Base-by-base conservation (phyloP, 2,329 filamentous ascomycete genomes). In the Fusarium sp. region DNA sequence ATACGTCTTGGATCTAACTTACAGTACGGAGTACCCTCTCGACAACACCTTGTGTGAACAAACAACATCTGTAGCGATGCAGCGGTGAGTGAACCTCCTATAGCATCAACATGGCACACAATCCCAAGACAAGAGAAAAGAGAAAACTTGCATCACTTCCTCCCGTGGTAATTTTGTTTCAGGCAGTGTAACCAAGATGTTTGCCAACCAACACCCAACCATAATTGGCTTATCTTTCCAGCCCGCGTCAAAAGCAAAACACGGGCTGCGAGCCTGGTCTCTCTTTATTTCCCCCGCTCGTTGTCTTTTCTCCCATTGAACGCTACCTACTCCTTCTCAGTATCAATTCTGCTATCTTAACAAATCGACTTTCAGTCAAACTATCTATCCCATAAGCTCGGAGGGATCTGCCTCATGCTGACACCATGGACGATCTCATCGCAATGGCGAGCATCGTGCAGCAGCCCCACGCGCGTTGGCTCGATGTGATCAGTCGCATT, bases 401-500 rank as follows among this genome's bases (percentile, higher is more conserved):
- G 34, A 6, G 8, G 17, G 34, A n/a, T 10, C n/a, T 2, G 17
- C 34, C 17, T 12, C 4, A 28, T 17, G 34, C 7, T 7, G 24
- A 14, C 44, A 15, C 3, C 26, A 47, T 53, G 50, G 40, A 53
- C 28, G 50, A 53, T 17, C 39, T 52, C 12, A 21, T 46, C 20
- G 28, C 39, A 3, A 36, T 36, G n/a, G 34, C 51, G 20, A 38
- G 26, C 23, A 39, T 54, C 17, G 8, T 46, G 2, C 20, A 32
- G n/a, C 28, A 19, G 40, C 28, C 46, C 80, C 80, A 3, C 79
- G 81, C 20, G 34, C 40, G 45, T 24, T 36, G 34, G 34, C 34
- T 36, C 17, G n/a, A 36, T 36, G 34, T 36, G 34, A 36, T 36
- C 34, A 36, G 34, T 36, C 34, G 34, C 17, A 43, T 46, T 28